These are phyloP conservation scores for Tulasnella sp. DNA, from an alignment of 768 basidiomycete genomes.

Conservation along the genomic window DNA sequence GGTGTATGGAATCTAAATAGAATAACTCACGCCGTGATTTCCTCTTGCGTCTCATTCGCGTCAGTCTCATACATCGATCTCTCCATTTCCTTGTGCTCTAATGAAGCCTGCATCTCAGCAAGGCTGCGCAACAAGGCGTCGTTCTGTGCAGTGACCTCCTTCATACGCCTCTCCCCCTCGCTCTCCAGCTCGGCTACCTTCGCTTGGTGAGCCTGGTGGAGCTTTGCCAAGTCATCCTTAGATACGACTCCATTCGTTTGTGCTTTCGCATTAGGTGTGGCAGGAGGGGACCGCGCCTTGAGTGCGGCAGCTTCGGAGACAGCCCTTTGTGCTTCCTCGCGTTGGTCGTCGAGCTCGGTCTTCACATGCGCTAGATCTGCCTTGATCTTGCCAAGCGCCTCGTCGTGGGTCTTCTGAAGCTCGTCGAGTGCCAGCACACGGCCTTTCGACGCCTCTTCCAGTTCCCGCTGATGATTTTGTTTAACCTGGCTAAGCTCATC, in stretches of 20 bases:
- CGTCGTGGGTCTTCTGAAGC: slow-evolving; percentile 46
- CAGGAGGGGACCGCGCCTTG: slow-evolving; percentile 29
- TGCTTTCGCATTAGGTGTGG: slow-evolving; percentile 30
- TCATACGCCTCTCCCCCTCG: slow-evolving; percentile 49
- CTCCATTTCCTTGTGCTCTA: slow-evolving; percentile 67
- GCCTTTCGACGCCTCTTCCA: slow-evolving; percentile 61
- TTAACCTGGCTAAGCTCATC: slow-evolving; percentile 40
- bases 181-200: slow-evolving; percentile 67
- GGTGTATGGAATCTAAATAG: neutral
- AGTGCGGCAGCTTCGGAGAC: slow-evolving; percentile 38
- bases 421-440: slow-evolving; percentile 62
- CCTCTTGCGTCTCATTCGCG: slow-evolving; percentile 63
- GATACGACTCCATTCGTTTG: slow-evolving; percentile 41
- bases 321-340: slow-evolving; percentile 44
- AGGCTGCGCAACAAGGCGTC: slow-evolving; percentile 38
- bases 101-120: slow-evolving; percentile 47
- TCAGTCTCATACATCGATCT: slow-evolving; percentile 70
- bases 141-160: slow-evolving; percentile 45
- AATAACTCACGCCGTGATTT: slow-evolving; percentile 52
- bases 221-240: slow-evolving; percentile 62
- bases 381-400: slow-evolving; percentile 54
- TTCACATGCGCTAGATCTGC: slow-evolving; percentile 49
- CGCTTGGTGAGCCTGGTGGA: slow-evolving; percentile 78
- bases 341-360: slow-evolving; percentile 70
- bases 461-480: slow-evolving; percentile 54